Evolutionary conservation across 2,329 filamentous ascomycete species (phyloP).

Genomic region (Sarocladium strictum): DNA sequence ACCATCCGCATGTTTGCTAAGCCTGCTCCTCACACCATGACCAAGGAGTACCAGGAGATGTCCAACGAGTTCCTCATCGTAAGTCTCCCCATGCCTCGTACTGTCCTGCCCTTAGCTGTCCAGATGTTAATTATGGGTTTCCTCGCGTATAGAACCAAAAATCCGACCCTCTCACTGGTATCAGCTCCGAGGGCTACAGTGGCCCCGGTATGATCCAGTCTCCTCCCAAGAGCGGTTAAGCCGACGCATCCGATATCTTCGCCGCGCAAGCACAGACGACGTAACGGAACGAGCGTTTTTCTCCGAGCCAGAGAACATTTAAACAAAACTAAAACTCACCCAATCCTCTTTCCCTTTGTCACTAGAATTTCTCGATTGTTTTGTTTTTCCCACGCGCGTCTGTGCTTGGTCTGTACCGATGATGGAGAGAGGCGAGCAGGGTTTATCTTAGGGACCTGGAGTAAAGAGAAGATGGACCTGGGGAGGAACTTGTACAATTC

Average conservation of each 20-base stretch:
- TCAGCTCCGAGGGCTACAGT: constrained; percentile 71
- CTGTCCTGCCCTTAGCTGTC: too few relatives aligned
- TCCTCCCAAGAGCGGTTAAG: constrained; percentile 46
- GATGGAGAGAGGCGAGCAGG: neutral
- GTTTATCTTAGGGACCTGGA: neutral
- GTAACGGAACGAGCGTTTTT: constrained; percentile 1
- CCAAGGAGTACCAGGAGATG: constrained; percentile 93
- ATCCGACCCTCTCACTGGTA: constrained; percentile 79
- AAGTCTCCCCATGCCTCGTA: constrained; percentile 33
- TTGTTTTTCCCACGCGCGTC: neutral
- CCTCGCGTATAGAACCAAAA: constrained; percentile 60
- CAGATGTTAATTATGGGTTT: too few relatives aligned
- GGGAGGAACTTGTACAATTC: neutral
- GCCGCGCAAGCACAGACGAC: constrained; percentile 10
- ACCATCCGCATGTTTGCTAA: constrained; percentile 65
- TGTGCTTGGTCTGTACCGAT: constrained; percentile 8
- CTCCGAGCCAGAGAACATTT: neutral
- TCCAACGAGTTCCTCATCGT: constrained; percentile 93
- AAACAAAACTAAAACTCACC: neutral
- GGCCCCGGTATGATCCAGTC: constrained; percentile 77
- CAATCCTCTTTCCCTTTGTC: constrained; percentile 13
- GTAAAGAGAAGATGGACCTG: neutral
- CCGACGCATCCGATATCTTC: constrained; percentile 12
- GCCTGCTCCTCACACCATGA: constrained; percentile 79
- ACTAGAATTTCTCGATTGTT: constrained; percentile 10